Evolutionary conservation across 257 asterid genomes (phyloP), one percentile per base, ranked within the genome.

Genomic region (Solanum boliviense): DNA sequence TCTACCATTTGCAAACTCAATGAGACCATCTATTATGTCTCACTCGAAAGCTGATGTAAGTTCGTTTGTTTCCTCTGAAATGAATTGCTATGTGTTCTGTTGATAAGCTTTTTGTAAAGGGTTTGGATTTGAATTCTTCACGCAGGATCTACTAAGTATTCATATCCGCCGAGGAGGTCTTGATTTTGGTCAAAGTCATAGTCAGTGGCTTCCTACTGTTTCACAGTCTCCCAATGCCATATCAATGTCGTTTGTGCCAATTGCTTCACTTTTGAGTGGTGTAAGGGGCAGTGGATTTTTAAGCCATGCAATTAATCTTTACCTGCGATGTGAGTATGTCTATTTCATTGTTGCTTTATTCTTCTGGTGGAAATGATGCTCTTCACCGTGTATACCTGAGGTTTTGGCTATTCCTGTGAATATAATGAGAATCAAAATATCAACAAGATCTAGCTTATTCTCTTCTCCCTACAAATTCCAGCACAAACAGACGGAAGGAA

Each of bases 201-300:
- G 93, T 36, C 92, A 93, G 88, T 97, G 99, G 99, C 96, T 97
- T 88, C 93, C 98, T 39, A 95, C 98, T 11, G 97, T 97, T 82
- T 93, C 96, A 32, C 94, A 94, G 79, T 86, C 91, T 89, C 99
- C 99, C 20, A 94, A 97, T 89, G 98, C 90, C 86, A 93, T 95
- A 92, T 95, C 99, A 21, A 95, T 97, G 98, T 93, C 98, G 32
- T 93, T 95, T 88, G 98, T 97, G 91, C 99, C 99, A 60, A 95
- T 97, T 39, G 94, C 93, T 70, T 97, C 99, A 31, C 95, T 97
- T 68, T 88, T 95, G 84, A 95, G 98, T 31, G 98, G 98, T 6
- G 91, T 92, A 81, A 92, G 91, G 88, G 99, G 99, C 88, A 94
- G 98, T 67, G 99, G 99, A 20, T 95, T 97, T 86, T 89, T 97